Evolutionary conservation across 176 grass and related monocot genomes (phyloP).

Genomic region (Rhynchospora breviuscula): DNA sequence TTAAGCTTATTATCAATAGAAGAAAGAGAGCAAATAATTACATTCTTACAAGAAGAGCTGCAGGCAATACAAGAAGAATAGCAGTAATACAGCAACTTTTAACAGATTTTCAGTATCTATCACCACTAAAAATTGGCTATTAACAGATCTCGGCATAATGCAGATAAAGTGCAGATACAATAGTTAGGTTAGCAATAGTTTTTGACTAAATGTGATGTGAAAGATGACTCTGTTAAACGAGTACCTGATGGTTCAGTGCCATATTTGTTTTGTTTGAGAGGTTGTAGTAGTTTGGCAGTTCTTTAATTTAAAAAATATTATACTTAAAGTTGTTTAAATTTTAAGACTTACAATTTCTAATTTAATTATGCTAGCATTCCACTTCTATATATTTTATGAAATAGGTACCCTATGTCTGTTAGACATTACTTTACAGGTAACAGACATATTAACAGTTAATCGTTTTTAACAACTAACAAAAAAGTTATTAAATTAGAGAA

Average conservation of each 20-base stretch:
- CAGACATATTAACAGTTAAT: not conserved
- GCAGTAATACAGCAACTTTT: not conserved
- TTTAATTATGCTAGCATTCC: not conserved
- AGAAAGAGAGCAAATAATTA: slow-evolving; percentile 13
- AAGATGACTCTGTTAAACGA: not conserved
- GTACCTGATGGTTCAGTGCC: not conserved
- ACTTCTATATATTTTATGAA: not conserved
- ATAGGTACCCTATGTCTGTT: not conserved
- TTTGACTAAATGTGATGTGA: not conserved
- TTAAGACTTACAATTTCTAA: not conserved
- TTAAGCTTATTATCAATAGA: slow-evolving; percentile 28
- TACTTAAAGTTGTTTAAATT: not conserved
- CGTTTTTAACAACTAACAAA: not conserved
- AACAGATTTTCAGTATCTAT: not conserved
- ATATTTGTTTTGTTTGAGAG: not conserved
- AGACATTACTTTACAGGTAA: not conserved
- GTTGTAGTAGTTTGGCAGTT: not conserved
- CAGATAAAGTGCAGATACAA: not conserved
- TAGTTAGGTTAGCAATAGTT: not conserved
- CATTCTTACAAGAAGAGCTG: not conserved
- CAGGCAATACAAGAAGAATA: not conserved
- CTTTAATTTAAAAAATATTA: not conserved
- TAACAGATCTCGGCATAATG: not conserved
- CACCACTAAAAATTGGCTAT: not conserved
- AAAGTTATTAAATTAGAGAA: not conserved